phyloP scores from a whole-genome alignment of 176 grass and related monocot genomes.

The Oryza brachyantha region DNA sequence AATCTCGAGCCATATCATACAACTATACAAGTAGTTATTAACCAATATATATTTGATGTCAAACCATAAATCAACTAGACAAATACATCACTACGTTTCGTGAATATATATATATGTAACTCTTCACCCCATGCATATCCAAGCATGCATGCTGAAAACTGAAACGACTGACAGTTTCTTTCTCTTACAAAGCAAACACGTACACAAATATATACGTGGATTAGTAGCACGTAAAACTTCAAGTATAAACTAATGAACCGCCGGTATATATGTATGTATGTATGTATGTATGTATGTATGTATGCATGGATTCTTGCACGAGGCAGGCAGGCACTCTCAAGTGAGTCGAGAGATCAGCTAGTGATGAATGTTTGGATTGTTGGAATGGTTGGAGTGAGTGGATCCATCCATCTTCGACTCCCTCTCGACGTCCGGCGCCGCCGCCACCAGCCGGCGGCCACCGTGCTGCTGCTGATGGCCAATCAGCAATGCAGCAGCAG shows the following conservation, averaged over 20 bases:
- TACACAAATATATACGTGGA: too few relatives aligned
- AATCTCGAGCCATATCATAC: too few relatives aligned
- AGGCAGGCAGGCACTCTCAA: too few relatives aligned
- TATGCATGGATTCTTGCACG: too few relatives aligned
- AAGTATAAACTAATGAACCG: too few relatives aligned
- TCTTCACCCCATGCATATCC: not conserved
- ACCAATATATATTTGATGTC: too few relatives aligned
- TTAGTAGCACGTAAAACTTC: too few relatives aligned
- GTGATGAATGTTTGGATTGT: not conserved
- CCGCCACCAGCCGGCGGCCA: not conserved
- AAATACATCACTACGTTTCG: not conserved
- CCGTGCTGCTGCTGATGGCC: not conserved
- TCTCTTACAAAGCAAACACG: too few relatives aligned
- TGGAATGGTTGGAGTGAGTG: not conserved
- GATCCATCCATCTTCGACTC: not conserved
- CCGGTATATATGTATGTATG: too few relatives aligned
- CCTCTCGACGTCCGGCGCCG: not conserved
- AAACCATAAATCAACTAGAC: not conserved
- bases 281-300: too few relatives aligned
- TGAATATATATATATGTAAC: not conserved
- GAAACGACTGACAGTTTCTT: too few relatives aligned
- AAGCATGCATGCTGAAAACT: too few relatives aligned
- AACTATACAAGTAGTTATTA: fast-evolving
- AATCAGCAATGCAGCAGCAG: not conserved
- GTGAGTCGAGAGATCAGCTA: not conserved